Evolutionary conservation across 1,284 basidiomycete genomes (phyloP), one percentile per base, ranked within the genome.

Genomic region (Ceratobasidium theobromae): DNA sequence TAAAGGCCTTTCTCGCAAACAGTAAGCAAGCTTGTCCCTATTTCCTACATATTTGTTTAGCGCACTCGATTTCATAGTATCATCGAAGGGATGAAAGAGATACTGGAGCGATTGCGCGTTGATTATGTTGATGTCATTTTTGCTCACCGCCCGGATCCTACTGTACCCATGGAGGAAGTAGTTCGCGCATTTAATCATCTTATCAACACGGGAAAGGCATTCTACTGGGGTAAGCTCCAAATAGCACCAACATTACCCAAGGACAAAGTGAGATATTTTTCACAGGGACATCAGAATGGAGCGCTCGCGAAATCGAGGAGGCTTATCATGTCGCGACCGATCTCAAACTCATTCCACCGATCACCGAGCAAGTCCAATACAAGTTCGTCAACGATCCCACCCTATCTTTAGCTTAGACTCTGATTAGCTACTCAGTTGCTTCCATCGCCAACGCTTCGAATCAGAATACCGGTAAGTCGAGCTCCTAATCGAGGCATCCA

Each of bases 281-380:
- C 1, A 1, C 38, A 65, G 49, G 84, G 48, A 91, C 89, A 0
- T 90, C 87, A 0, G 90, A 93, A 73, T 94, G 91, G 91, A 82
- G 82, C 48, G 88, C 90, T 0, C 76, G 78, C 25, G 82, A 89
- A 71, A 86, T 91, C 67, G 85, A 88, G 74, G 88, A 91, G 73
- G 89, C 89, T 0, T 79, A 83, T 73, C 83, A 88, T 69, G 78
- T 94, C 62, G 90, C 92, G 1, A 79, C 80, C 62, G 84, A 84
- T 68, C 81, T 92, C 64, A 83, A 84, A 69, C 80, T 95, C 53
- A 83, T 88, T 69, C 81, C 83, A 1, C 92, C 92, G 3, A 82
- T 87, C 60, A 86, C 86, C 52, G 92, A 95, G 73, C 92, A 94
- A 77, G 88, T 86, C 72, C 83, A 89, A 74, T 85, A 87, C 72